phyloP scores from a whole-genome alignment of 2,329 filamentous ascomycete species.

The Phialophora tarda region DNA sequence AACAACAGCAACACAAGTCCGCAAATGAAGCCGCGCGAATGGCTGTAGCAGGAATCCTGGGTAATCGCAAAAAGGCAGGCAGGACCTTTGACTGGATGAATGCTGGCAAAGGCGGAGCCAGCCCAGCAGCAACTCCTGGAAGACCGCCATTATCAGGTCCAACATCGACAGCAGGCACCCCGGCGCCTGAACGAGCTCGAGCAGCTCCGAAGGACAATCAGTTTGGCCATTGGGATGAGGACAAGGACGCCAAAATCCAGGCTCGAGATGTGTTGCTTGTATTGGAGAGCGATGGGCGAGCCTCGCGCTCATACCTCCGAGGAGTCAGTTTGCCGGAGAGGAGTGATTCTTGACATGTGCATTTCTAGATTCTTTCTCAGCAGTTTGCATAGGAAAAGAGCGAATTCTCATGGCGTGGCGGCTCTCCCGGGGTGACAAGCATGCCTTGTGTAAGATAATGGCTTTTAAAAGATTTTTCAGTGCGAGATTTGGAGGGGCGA shows the following conservation, averaged over 20 bases:
- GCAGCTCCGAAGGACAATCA: constrained; percentile 57
- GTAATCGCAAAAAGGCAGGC: constrained; percentile 53
- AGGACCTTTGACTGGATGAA: constrained; percentile 58
- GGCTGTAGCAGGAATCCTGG: constrained; percentile 69
- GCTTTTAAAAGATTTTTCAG: neutral
- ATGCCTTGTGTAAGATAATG: constrained; percentile 29
- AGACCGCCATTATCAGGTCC: constrained; percentile 23
- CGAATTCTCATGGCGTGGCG: constrained; percentile 5
- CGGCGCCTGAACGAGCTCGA: constrained; percentile 32
- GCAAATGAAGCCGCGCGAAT: constrained; percentile 83
- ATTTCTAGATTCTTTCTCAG: constrained; percentile 32
- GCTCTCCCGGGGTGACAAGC: neutral
- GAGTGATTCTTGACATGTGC: constrained; percentile 30
- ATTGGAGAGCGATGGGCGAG: constrained; percentile 75
- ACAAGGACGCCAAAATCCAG: constrained; percentile 79
- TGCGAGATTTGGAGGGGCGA: constrained; percentile 2
- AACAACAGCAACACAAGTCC: constrained; percentile 77
- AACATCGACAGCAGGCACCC: constrained; percentile 31
- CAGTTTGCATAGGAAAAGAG: constrained; percentile 4
- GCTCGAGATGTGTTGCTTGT: constrained; percentile 80
- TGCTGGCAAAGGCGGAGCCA: constrained; percentile 44
- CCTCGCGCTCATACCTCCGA: constrained; percentile 51
- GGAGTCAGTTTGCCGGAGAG: constrained; percentile 43
- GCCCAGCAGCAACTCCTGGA: constrained; percentile 40
- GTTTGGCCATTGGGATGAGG: constrained; percentile 77